Conservation (phyloP, 1,284 basidiomycete species). For the Ceratobasidium sp. region DNA sequence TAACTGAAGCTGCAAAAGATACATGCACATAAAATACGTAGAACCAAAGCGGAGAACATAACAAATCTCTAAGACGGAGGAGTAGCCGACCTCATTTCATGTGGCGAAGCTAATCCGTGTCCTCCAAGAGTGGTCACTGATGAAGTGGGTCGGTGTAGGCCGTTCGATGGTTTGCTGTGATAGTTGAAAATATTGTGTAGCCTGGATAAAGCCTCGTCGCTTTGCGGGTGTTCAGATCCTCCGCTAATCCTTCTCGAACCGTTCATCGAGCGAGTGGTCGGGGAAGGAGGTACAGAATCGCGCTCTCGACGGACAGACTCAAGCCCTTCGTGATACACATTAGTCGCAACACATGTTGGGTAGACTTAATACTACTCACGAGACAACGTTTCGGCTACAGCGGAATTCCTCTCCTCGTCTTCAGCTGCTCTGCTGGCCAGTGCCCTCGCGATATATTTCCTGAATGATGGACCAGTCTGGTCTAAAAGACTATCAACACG, state of each 20-base stretch:
- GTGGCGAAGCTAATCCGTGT: slow-evolving; percentile 6
- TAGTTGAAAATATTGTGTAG: slow-evolving; percentile 85
- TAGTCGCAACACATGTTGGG: background rate
- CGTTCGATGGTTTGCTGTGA: slow-evolving; percentile 49
- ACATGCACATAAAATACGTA: slow-evolving; percentile 16
- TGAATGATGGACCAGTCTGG: slow-evolving; percentile 81
- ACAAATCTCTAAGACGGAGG: slow-evolving; percentile 25
- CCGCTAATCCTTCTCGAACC: slow-evolving; percentile 49
- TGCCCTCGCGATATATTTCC: slow-evolving; percentile 85
- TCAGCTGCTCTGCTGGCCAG: slow-evolving; percentile 85
- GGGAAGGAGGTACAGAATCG: slow-evolving; percentile 44
- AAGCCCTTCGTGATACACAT: slow-evolving; percentile 60
- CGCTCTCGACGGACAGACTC: slow-evolving; percentile 64
- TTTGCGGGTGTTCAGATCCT: slow-evolving; percentile 51
- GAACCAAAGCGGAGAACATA: slow-evolving; percentile 20
- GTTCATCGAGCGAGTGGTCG: slow-evolving; percentile 44
- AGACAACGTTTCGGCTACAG: slow-evolving; percentile 78
- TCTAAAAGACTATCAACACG: slow-evolving; percentile 88
- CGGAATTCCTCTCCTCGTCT: slow-evolving; percentile 75
- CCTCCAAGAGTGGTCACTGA: slow-evolving; percentile 40
- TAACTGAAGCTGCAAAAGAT: slow-evolving; percentile 17
- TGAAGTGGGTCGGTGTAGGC: slow-evolving; percentile 22
- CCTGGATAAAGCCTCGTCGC: slow-evolving; percentile 71
- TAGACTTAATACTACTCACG: slow-evolving; percentile 60
- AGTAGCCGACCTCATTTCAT: slow-evolving; percentile 22